phyloP scores from a whole-genome alignment of 495 filamentous ascomycete species.

The Massariosphaeria phaeospora region DNA sequence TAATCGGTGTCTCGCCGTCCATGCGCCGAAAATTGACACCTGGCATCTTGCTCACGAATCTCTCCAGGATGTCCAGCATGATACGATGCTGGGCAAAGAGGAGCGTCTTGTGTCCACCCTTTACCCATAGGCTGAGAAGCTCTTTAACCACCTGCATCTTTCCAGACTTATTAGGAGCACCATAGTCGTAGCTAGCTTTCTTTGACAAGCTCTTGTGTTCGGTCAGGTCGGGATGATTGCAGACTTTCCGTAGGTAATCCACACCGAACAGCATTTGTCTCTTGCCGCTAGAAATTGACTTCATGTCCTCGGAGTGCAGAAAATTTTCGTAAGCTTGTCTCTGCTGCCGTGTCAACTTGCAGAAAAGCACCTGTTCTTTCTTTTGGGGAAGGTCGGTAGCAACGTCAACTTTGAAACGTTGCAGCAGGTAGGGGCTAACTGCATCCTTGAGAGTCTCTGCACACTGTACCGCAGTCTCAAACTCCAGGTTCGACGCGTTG shows the following conservation, averaged over 20 bases:
- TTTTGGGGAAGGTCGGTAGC: constrained; percentile 90
- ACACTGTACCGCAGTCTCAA: constrained; percentile 84
- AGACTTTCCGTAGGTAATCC: constrained; percentile 89
- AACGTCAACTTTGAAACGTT: constrained; percentile 89
- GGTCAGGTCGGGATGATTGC: constrained; percentile 88
- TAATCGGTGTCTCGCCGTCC: constrained; percentile 86
- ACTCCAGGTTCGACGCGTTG: constrained; percentile 84
- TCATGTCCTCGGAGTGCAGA: constrained; percentile 76
- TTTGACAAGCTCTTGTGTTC: constrained; percentile 57
- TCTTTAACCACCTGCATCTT: constrained; percentile 92
- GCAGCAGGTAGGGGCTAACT: constrained; percentile 88
- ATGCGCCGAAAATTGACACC: constrained; percentile 79
- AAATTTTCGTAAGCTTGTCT: constrained; percentile 71
- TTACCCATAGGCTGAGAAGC: constrained; percentile 78
- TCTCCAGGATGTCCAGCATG: constrained; percentile 89
- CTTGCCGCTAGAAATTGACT: constrained; percentile 64
- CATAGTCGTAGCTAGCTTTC: constrained; percentile 66
- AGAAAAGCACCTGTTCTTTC: constrained; percentile 91
- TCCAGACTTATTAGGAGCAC: constrained; percentile 67
- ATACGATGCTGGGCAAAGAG: constrained; percentile 86
- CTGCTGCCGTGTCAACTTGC: constrained; percentile 77
- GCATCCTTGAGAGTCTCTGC: constrained; percentile 86
- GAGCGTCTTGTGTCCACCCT: constrained; percentile 81
- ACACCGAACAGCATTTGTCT: constrained; percentile 82
- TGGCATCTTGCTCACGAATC: constrained; percentile 60